Conservation (phyloP, 495 filamentous ascomycete genomes). For the Daldinia loculata region DNA sequence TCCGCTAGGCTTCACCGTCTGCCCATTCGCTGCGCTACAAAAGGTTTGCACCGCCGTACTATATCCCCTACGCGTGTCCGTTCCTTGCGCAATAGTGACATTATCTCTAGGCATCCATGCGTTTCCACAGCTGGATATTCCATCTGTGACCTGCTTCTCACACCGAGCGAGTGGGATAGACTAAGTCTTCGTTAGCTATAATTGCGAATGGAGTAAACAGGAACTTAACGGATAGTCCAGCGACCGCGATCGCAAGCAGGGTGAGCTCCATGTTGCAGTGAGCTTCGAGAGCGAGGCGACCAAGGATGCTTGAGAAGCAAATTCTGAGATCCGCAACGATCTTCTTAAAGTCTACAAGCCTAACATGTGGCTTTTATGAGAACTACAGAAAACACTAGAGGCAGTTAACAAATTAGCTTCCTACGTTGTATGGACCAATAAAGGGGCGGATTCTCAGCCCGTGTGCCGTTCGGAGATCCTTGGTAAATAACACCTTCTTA, state of each 20-base stretch:
- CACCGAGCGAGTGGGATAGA: slow-evolving; percentile 11
- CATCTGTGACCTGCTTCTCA: slow-evolving; percentile 28
- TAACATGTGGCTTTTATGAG: background rate
- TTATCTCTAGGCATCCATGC: slow-evolving; percentile 44
- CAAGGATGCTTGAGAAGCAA: background rate
- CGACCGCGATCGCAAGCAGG: slow-evolving; percentile 2
- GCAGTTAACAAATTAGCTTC: background rate
- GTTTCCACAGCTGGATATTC: slow-evolving; percentile 43
- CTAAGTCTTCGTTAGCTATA: slow-evolving; percentile 10
- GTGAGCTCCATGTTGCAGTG: slow-evolving; percentile 24
- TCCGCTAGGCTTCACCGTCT: slow-evolving; percentile 37
- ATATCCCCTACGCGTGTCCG: slow-evolving; percentile 40
- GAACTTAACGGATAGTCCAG: slow-evolving; percentile 22
- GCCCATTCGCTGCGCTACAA: slow-evolving; percentile 38
- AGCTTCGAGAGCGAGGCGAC: background rate
- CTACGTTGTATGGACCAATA: background rate
- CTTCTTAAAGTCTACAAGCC: background rate
- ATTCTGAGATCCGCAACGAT: background rate
- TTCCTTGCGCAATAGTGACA: slow-evolving; percentile 42
- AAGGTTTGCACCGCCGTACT: slow-evolving; percentile 41
- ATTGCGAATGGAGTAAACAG: background rate
- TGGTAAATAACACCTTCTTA: slow-evolving; percentile 9
- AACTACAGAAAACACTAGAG: background rate
- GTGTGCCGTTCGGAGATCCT: slow-evolving; percentile 5
- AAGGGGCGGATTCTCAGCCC: slow-evolving; percentile 1